Evolutionary conservation across 164 flowering plant species (phyloP), one percentile per base, ranked within the genome.

Genomic region (Chimonanthus salicifolius): DNA sequence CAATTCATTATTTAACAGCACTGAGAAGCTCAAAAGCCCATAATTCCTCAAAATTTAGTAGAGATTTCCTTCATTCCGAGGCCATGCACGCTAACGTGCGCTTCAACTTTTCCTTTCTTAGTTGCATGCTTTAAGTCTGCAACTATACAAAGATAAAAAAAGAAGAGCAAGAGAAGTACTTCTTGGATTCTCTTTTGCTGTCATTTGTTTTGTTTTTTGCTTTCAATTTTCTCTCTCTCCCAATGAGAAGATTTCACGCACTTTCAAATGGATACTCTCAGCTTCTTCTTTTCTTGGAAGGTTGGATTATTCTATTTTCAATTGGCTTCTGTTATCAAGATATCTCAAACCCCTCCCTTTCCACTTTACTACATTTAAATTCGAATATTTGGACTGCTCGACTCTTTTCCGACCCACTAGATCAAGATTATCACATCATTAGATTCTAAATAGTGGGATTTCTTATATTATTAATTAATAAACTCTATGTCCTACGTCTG

Each of bases 61-160:
- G 8, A 48, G 70, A 68, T 47, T 21, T 68, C 70, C 6, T 47
- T 16, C 70, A 68, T 68, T 68, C 70, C 70, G 18, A 68, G 49
- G 70, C 70, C 70, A 68, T 68, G 70, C 70, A 68, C 70, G 54
- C 70, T 21, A 44, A 67, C 11, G 10, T 16, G 70, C 50, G 9
- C 70, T 46, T 46, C 15, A 7, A 21, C 54, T 54, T 54, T 54
- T 54, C 8, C 15, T 54, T 54, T 54, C 60, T n/a, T 13, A 54
- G 16, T 54, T 54, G 60, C 60, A 54, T 54, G 60, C 60, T 54
- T 13, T 20, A 20, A 13, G 15, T 10, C 43, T 33, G 68, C 58
- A 51, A 7, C 43, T 44, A 21, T 43, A 4, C 68, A 44, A 11
- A 49, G 51, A 5, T 7, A 43, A 11, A 46, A 47, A 16, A n/a